These are phyloP conservation scores for Neonectria neomacrospora DNA, from an alignment of 2,329 filamentous ascomycete genomes.

Conservation along the genomic window DNA sequence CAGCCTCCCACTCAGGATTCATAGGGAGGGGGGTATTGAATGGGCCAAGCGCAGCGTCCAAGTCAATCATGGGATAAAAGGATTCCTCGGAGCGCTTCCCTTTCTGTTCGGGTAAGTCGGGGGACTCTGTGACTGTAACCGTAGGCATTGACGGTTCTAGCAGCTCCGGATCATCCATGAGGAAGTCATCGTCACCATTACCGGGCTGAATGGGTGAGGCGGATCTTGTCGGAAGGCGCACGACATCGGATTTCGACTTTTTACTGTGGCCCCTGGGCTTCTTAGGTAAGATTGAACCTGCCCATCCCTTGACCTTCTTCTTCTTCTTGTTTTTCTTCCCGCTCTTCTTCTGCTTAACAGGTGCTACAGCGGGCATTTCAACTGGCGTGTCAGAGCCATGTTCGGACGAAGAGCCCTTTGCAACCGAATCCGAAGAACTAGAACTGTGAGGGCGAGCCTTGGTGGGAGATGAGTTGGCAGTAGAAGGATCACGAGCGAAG, in stretches of 20 bases:
- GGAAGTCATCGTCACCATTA: constrained; percentile 46
- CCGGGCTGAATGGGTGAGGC: constrained; percentile 43
- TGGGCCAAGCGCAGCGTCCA: constrained; percentile 92
- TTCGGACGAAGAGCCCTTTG: constrained; percentile 50
- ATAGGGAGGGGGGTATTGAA: constrained; percentile 82
- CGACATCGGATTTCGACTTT: constrained; percentile 52
- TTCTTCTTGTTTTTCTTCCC: constrained; percentile 53
- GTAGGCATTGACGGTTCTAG: constrained; percentile 50
- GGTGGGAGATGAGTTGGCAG: constrained; percentile 57
- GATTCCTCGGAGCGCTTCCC: constrained; percentile 64
- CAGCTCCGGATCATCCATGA: constrained; percentile 41
- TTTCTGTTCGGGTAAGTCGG: constrained; percentile 43
- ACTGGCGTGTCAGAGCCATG: constrained; percentile 47
- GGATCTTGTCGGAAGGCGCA: constrained; percentile 61
- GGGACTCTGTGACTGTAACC: constrained; percentile 56
- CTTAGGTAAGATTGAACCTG: constrained; percentile 72
- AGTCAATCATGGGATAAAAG: constrained; percentile 85
- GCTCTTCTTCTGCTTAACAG: constrained; percentile 44
- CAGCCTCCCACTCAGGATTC: constrained; percentile 74
- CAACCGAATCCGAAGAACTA: constrained; percentile 55
- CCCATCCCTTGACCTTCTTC: constrained; percentile 82
- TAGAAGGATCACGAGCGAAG: constrained; percentile 68
- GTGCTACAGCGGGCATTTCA: constrained; percentile 36
- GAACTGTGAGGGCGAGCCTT: constrained; percentile 60
- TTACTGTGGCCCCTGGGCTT: constrained; percentile 65